Conservation (phyloP, 371 early-diverging fungal species). For the Rhizopus microsporus region DNA sequence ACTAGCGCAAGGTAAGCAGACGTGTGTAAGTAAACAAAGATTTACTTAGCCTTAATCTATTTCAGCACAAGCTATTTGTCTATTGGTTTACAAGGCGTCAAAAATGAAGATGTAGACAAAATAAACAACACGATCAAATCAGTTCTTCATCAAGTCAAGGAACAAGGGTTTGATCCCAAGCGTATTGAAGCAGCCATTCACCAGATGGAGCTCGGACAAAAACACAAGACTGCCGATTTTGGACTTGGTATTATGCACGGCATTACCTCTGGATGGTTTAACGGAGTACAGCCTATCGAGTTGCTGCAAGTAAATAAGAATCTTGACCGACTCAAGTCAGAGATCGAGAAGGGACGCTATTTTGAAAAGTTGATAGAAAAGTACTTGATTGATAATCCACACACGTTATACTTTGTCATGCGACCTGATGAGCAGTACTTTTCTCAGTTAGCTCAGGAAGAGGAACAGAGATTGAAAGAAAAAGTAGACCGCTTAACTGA, state of each 20-base stretch:
- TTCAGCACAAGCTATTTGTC: constrained; percentile 55
- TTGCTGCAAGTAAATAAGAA: constrained; percentile 80
- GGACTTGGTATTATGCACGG: constrained; percentile 83
- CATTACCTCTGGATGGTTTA: constrained; percentile 83
- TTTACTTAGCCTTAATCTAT: not conserved
- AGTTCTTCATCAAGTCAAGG: constrained; percentile 67
- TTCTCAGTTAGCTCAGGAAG: constrained; percentile 57
- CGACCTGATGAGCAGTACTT: constrained; percentile 72
- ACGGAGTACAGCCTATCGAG: constrained; percentile 86
- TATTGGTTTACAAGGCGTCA: constrained; percentile 74
- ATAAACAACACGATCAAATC: constrained; percentile 72
- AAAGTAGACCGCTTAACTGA: constrained; percentile 63
- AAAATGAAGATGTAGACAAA: constrained; percentile 53
- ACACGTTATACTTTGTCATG: constrained; percentile 82
- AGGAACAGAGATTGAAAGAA: constrained; percentile 62
- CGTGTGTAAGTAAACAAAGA: not conserved
- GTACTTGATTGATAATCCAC: constrained; percentile 78
- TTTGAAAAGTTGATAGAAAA: constrained; percentile 71
- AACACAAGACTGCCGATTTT: constrained; percentile 89
- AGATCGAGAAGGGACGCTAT: constrained; percentile 64
- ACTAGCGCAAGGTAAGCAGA: constrained; percentile 54
- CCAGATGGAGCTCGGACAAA: constrained; percentile 85
- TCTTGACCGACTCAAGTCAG: constrained; percentile 71
- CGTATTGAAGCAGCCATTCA: constrained; percentile 90
- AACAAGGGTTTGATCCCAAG: constrained; percentile 76